Base-by-base conservation (phyloP, 345 rosid species). In the Populus davidiana region DNA sequence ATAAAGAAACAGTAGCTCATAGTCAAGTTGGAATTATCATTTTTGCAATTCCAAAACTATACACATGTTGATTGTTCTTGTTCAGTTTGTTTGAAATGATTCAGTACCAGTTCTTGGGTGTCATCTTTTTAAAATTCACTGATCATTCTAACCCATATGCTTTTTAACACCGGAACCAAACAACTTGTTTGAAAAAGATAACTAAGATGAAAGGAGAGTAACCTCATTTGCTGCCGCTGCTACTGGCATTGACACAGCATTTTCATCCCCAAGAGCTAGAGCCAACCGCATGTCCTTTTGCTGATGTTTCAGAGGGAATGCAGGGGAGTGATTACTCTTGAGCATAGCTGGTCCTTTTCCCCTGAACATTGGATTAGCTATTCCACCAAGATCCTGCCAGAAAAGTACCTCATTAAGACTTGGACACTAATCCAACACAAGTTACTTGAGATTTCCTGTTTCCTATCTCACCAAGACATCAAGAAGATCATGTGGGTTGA, bases 201-300 rank as follows among this genome's bases (percentile, higher is more conserved):
- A 35, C 17, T 70, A 64, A 10, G 31, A 39, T 67, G 64, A 65
- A 75, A 73, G 73, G 75, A 77, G 52, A 27, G 35, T 66, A 13
- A 91, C 99, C 96, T 95, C 99, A 79, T 93, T 92, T 52, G 99
- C 87, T 52, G 96, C 94, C 2, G 98, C 99, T 23, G 97, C 98
- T 33, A 93, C 89, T 33, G 97, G 99, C 98, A 93, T 92, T 43
- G 98, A 85, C 25, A 93, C 83, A 33, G 96, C 92, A 76, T 89
- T 91, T 83, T 92, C 96, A 79, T 95, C 99, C 25, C 99, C 99
- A n/a, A 95, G 97, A 54, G 94, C 92, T 74, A 95, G 90, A 81
- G 99, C 99, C 86, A 95, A 79, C 83, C 98, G 91, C 91, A 93
- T 86, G 82, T 95, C 97, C 78, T 93, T 95, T 84, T 93, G 99